Conservation (phyloP, 1,284 basidiomycete species). For the Heimioporus retisporus region DNA sequence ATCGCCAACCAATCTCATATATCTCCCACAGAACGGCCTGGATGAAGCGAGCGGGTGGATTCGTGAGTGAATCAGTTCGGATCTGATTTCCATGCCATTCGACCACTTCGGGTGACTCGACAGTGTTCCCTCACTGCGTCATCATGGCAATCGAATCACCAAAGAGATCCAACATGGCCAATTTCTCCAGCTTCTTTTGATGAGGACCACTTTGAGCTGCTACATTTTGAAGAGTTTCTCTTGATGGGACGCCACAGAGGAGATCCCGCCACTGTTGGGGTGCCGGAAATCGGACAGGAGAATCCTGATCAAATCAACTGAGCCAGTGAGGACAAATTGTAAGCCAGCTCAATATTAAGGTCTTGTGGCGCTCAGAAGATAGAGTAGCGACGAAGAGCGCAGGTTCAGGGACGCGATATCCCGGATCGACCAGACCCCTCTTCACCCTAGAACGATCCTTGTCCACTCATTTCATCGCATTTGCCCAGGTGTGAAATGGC, state of each 20-base stretch:
- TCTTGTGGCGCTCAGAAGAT: background rate
- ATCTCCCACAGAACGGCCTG: background rate
- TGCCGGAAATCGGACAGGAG: background rate
- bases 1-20: background rate
- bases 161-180: background rate
- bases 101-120: background rate
- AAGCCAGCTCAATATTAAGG: conserved; percentile 4
- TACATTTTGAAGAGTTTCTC: background rate
- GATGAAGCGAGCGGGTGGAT: background rate
- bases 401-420: conserved; percentile 19
- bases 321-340: background rate
- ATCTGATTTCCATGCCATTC: background rate
- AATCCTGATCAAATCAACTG: background rate
- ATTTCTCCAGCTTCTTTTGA: background rate
- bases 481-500: background rate
- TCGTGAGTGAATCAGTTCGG: background rate
- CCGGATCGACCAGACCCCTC: background rate
- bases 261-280: background rate
- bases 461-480: background rate
- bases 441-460: conserved; percentile 4
- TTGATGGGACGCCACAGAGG: background rate
- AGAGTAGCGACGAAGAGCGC: conserved; percentile 7
- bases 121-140: background rate
- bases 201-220: too few relatives aligned
- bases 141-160: background rate